These are phyloP conservation scores for Lecanicillium sp. DNA, from an alignment of 2,329 filamentous ascomycete species.

Conservation along the genomic window DNA sequence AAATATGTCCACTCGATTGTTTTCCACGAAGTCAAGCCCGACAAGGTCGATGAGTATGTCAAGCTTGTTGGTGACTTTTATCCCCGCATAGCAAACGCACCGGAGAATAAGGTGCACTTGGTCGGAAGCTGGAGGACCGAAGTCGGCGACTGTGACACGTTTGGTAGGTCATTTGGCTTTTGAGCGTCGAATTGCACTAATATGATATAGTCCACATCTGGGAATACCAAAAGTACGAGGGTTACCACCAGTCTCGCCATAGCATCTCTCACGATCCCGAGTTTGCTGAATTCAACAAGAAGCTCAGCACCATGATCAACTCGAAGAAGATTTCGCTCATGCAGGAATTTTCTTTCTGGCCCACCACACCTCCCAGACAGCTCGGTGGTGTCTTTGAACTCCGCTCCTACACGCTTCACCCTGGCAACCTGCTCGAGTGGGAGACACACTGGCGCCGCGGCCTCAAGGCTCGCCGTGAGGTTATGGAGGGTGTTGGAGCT, in stretches of 20 bases:
- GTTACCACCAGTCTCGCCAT: slow-evolving; percentile 88
- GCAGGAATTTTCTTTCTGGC: slow-evolving; percentile 99
- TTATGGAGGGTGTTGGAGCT: slow-evolving; percentile 96
- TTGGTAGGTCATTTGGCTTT: slow-evolving; percentile 61
- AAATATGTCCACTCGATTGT: slow-evolving; percentile 99
- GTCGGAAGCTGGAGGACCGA: slow-evolving; percentile 98
- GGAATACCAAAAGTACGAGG: slow-evolving; percentile 97
- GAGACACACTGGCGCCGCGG: slow-evolving; percentile 96
- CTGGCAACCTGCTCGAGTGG: slow-evolving; percentile 94
- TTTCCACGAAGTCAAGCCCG: slow-evolving; percentile 90
- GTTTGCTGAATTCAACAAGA: slow-evolving; percentile 72
- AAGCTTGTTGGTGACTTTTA: slow-evolving; percentile 88
- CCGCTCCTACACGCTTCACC: slow-evolving; percentile 91
- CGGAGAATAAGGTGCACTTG: slow-evolving; percentile 89
- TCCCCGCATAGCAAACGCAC: slow-evolving; percentile 72
- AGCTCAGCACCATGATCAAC: slow-evolving; percentile 77
- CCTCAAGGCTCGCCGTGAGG: slow-evolving; percentile 80
- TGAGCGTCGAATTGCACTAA: slow-evolving; percentile 5
- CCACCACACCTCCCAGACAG: slow-evolving; percentile 80
- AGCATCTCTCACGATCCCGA: slow-evolving; percentile 76
- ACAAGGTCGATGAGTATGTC: slow-evolving; percentile 92
- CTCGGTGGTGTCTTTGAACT: slow-evolving; percentile 93
- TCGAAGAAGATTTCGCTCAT: slow-evolving; percentile 85
- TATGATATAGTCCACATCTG: slow-evolving; percentile 78
- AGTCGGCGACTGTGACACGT: slow-evolving; percentile 94